Evolutionary conservation across 1,139 yeast genomes (phyloP), one percentile per base, ranked within the genome.

Genomic region (Yamadazyma aaseri): DNA sequence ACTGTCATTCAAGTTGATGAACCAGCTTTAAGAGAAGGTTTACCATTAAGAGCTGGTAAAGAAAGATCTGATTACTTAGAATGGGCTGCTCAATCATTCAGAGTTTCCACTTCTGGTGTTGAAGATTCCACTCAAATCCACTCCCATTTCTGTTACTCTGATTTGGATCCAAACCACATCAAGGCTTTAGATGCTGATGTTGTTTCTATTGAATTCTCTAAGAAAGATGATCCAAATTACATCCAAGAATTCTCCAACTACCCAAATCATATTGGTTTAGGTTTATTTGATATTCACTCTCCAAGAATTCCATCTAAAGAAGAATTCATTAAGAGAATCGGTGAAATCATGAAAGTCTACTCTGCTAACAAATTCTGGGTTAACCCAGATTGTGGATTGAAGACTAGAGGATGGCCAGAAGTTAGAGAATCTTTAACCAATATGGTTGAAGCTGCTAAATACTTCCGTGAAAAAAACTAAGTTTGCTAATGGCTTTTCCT

Each of bases 71-170:
- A 82, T 63, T 92, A 92, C 84, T 85, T 89, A 70, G 71, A 84
- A 71, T 92, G 97, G 97, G 97, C 98, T 63, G 97, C 97, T 61
- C 95, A 90, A 75, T 89, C 97, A 56, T 92, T 92, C 94, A 86
- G 98, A 79, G 92, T 92, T 56, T 96, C 98, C 58, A 92, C 98
- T 53, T 90, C 97, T 51, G 97, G 97, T 75, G 98, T 92, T 51
- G 79, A 78, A 59, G 85, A 92, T 78, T 70, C 80, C 51, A 92
- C 98, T 57, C 98, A 92, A 77, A 89, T 92, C 69, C 98, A 92
- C 84, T 92, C 98, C 45, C 98, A 92, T 75, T 92, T 92, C 96
- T 92, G 98, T 77, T 92, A 92, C 87, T 92, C 98, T 45, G 98
- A 92, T 72, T 83, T 92, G 71, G 97, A 92, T 78, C 97, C 97